Conservation (phyloP, 148 eudicot species). For the Polygonum aviculare region DNA sequence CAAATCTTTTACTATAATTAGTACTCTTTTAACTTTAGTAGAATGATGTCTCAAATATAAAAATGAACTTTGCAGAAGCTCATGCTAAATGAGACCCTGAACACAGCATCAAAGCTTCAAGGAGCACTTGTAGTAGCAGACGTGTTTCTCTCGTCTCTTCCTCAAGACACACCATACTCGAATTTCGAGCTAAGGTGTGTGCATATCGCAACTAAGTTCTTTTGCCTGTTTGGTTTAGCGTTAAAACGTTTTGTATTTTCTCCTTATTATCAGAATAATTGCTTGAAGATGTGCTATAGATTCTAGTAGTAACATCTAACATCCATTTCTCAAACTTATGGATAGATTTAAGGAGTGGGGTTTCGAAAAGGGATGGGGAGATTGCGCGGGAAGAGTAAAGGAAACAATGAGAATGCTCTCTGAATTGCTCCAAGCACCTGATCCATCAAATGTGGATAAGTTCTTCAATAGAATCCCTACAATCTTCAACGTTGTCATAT, state of each 20-base stretch:
- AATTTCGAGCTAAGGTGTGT: slow-evolving; percentile 47
- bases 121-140: slow-evolving; percentile 67
- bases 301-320: no score
- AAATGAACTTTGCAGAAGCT: slow-evolving; percentile 46
- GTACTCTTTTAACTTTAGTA: not conserved
- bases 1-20: not conserved
- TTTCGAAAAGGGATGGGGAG: slow-evolving; percentile 97
- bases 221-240: no score
- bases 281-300: no score
- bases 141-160: slow-evolving; percentile 46
- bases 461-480: slow-evolving; percentile 71
- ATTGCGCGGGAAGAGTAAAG: slow-evolving; percentile 59
- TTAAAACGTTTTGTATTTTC: not conserved
- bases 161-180: slow-evolving; percentile 55
- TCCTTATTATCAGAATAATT: no score
- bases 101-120: slow-evolving; percentile 70
- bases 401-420: slow-evolving; percentile 73
- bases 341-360: slow-evolving; percentile 74
- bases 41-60: not conserved
- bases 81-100: slow-evolving; percentile 71
- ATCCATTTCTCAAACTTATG: not conserved
- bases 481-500: slow-evolving; percentile 65
- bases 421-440: slow-evolving; percentile 89
- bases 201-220: not conserved
- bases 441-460: slow-evolving; percentile 46